phyloP scores from a whole-genome alignment of 345 rosid genomes.

The Hibiscus mutabilis region DNA sequence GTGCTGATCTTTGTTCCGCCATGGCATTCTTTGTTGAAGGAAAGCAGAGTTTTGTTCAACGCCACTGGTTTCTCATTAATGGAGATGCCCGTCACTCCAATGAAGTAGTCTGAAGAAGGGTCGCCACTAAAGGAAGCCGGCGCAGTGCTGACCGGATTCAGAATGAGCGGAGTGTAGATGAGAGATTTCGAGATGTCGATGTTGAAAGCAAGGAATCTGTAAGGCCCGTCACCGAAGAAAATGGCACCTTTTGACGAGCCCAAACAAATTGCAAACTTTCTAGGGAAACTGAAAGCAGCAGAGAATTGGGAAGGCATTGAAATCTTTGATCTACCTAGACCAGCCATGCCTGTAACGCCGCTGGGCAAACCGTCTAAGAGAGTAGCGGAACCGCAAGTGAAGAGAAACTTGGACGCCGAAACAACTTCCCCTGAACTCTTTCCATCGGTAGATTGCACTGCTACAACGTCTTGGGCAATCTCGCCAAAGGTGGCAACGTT shows the following conservation, averaged over 20 bases:
- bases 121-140: constrained; percentile 31
- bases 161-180: constrained; percentile 39
- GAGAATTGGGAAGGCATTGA: constrained; percentile 49
- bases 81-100: constrained; percentile 39
- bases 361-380: constrained; percentile 43
- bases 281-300: constrained; percentile 44
- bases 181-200: constrained; percentile 38
- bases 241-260: constrained; percentile 37
- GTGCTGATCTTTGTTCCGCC: constrained; percentile 85
- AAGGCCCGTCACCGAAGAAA: constrained; percentile 54
- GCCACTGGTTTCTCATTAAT: constrained; percentile 27
- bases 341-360: constrained; percentile 56
- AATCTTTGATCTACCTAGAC: constrained; percentile 43
- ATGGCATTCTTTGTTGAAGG: constrained; percentile 29
- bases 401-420: constrained; percentile 27
- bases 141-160: constrained; percentile 54
- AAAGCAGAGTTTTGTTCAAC: constrained; percentile 36
- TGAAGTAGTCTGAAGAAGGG: constrained; percentile 58
- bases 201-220: constrained; percentile 38
- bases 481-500: constrained; percentile 50
- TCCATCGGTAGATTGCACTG: constrained; percentile 54
- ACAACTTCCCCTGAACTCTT: constrained; percentile 48
- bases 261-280: constrained; percentile 58
- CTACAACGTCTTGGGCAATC: constrained; percentile 43
- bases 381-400: constrained; percentile 33